Conservation (phyloP, 164 flowering plant genomes). For the Macadamia integrifolia region DNA sequence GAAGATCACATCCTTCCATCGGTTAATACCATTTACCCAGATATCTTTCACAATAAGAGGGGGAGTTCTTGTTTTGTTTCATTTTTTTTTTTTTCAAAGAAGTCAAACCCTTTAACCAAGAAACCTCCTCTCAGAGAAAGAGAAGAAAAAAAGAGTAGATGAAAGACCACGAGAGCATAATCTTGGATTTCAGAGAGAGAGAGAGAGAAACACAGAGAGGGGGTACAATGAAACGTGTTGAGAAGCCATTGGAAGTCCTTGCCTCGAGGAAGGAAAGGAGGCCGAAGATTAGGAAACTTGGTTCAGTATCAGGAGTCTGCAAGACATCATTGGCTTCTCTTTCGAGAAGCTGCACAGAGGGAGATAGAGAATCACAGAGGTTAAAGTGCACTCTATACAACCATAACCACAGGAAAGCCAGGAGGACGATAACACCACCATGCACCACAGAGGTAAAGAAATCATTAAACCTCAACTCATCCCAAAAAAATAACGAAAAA, state of each 20-base stretch:
- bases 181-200: not conserved
- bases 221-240: constrained; percentile 14
- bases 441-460: not conserved
- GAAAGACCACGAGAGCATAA: no score
- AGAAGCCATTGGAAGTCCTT: not conserved
- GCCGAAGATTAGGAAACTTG: not conserved
- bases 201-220: not conserved
- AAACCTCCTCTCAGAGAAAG: no score
- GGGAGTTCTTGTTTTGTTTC: no score
- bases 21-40: no score
- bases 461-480: not conserved
- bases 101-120: no score
- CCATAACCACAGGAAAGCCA: no score
- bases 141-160: no score
- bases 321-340: not conserved
- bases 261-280: constrained; percentile 1
- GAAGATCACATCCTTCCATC: no score
- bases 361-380: not conserved
- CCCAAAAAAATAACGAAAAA: not conserved
- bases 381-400: not conserved
- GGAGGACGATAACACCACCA: not conserved
- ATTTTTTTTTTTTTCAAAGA: not conserved
- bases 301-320: not conserved
- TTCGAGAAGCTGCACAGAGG: not conserved
- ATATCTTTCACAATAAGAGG: no score